These are phyloP conservation scores for Gossypium aridum DNA, from an alignment of 441 rosid species.

Conservation along the genomic window DNA sequence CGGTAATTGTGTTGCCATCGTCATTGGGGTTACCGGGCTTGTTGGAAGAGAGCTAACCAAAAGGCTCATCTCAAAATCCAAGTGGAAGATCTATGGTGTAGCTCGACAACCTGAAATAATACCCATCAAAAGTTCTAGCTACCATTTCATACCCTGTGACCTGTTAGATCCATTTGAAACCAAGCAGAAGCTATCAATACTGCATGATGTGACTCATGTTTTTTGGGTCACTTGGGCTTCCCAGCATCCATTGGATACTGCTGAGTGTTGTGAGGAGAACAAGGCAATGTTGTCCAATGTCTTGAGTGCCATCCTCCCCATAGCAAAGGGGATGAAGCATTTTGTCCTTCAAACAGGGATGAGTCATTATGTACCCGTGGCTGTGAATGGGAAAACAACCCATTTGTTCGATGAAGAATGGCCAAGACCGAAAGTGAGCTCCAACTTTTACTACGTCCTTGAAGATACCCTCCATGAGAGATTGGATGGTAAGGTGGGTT, in stretches of 20 bases:
- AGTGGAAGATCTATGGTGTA: conserved; percentile 60
- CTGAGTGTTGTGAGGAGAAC: conserved; percentile 64
- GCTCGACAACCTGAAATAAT: conserved; percentile 39
- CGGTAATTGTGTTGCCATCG: conserved; percentile 28
- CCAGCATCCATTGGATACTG: conserved; percentile 45
- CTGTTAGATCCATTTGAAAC: conserved; percentile 56
- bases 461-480: conserved; percentile 71
- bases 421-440: conserved; percentile 35
- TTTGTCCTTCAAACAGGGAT: conserved; percentile 82
- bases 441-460: conserved; percentile 59
- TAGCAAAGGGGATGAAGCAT: conserved; percentile 48
- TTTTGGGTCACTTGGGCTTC: conserved; percentile 88
- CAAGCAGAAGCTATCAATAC: conserved; percentile 30
- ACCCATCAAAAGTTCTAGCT: conserved; percentile 30
- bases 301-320: conserved; percentile 51
- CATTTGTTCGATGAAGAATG: conserved; percentile 47
- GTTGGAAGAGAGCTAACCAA: conserved; percentile 52
- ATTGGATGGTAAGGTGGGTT: conserved; percentile 36
- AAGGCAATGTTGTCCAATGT: conserved; percentile 64
- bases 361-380: conserved; percentile 60
- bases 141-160: conserved; percentile 74
- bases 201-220: conserved; percentile 56
- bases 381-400: conserved; percentile 23
- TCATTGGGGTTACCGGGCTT: conserved; percentile 59
- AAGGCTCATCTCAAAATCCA: conserved; percentile 27